Percentiles rank a stretch among this genome's conserved stretches.
These are phyloP conservation scores for Rosa chinensis DNA, from an alignment of 306 rosid genomes.

Conservation along the genomic window DNA sequence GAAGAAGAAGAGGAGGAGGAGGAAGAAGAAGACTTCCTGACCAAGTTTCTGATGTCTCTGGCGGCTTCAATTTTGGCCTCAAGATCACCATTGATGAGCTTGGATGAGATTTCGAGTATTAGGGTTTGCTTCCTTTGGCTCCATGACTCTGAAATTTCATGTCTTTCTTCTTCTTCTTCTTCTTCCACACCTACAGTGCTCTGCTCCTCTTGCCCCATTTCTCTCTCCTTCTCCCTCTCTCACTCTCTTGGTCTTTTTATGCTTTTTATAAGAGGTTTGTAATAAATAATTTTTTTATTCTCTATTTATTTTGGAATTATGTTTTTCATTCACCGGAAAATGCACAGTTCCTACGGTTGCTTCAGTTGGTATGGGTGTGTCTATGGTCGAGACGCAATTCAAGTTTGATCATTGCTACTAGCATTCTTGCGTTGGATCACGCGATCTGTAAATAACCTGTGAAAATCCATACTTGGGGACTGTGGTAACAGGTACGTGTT, in stretches of 20 bases:
- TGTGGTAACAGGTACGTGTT: too few relatives aligned
- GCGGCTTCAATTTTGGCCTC: conserved; percentile 74
- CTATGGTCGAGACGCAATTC: too few relatives aligned
- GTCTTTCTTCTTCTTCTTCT: conserved; percentile 25
- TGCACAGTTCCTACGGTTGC: too few relatives aligned
- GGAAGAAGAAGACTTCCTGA: conserved; percentile 51
- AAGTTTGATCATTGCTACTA: too few relatives aligned
- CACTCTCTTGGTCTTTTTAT: not conserved
- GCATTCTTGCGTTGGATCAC: too few relatives aligned
- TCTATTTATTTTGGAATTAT: not conserved
- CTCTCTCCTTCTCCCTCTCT: conserved; percentile 24
- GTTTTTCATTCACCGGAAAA: too few relatives aligned
- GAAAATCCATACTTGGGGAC: too few relatives aligned
- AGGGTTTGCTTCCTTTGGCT: conserved; percentile 50
- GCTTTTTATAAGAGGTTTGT: not conserved
- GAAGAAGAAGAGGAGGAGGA: conserved; percentile 26
- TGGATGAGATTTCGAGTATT: conserved; percentile 58
- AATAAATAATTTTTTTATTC: too few relatives aligned
- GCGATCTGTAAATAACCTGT: too few relatives aligned
- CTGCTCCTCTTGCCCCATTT: conserved; percentile 32
- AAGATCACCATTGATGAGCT: conserved; percentile 64
- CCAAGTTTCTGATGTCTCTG: conserved; percentile 73
- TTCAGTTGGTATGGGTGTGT: too few relatives aligned
- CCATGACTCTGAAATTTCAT: conserved; percentile 30
- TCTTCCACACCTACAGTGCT: conserved; percentile 33